Evolutionary conservation across 352 stramenopile genomes (phyloP), one percentile per base, ranked within the genome.

Genomic region (Phytopythium chamaehyphon): DNA sequence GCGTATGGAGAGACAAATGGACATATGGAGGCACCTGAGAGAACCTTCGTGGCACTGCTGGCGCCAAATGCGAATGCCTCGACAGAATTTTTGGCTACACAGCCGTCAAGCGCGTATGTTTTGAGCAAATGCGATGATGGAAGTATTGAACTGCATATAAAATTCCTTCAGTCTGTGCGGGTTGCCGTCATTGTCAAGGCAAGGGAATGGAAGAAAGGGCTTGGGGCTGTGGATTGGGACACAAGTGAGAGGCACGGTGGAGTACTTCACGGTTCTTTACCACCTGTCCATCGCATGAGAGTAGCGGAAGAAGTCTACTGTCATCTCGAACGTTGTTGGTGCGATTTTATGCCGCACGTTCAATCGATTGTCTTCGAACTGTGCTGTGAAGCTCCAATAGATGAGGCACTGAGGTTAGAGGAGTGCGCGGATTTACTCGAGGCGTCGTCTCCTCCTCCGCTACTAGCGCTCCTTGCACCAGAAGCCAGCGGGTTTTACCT

Each of bases 301-400:
- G 28, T 88, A 19, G 12, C 55, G 0, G 21, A 26, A 0, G 68
- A 80, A 0, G 16, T 55, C 9, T 83, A 75, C 54, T 50, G 47
- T 2, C 42, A 69, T 5, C 31, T 88, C 22, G 73, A 85, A 43
- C 61, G 69, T 11, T 86, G 74, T 31, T 88, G 77, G 74, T 73
- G 67, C 10, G 57, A 56, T 2, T 88, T 86, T 38, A 44, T 86
- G 0, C 74, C 74, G 28, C 72, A 76, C 7, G 73, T 88, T 0
- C 75, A 85, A 54, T 75, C 68, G 10, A 62, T 88, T 21, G 54
- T 84, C 24, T 71, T 85, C 19, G 70, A 86, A 42, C 60, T 88
- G 40, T 88, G 74, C 54, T 71, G 63, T 22, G 71, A 86, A 40
- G 6, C 59, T 12, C 62, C 66, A 26, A 44, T 85, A 4, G 67